These are phyloP conservation scores for Leishmania gerbilli DNA, from an alignment of 208 protist species.

Conservation along the genomic window DNA sequence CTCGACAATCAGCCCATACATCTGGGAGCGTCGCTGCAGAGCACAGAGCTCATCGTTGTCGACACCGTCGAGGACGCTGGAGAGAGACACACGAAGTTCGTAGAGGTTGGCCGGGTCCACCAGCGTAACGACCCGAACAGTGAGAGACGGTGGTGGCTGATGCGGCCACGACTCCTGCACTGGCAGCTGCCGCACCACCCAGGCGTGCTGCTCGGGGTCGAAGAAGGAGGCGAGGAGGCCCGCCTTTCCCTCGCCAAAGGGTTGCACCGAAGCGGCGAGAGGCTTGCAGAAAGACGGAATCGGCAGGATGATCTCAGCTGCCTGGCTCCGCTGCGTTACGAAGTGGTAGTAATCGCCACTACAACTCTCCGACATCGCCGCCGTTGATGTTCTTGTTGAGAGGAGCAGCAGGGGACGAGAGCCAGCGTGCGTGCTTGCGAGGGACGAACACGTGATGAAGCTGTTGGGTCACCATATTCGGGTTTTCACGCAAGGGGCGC, in stretches of 20 bases:
- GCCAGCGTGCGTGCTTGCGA: background rate
- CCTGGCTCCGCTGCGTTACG: conserved; percentile 33
- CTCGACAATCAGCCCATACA: conserved; percentile 18
- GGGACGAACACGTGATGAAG: background rate
- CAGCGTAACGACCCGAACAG: conserved; percentile 44
- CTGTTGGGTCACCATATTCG: background rate
- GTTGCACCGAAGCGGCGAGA: conserved; percentile 35
- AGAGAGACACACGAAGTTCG: conserved; percentile 42
- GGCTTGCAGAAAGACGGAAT: conserved; percentile 44
- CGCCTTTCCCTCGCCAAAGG: conserved; percentile 26
- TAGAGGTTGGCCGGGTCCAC: conserved; percentile 46
- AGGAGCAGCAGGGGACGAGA: background rate
- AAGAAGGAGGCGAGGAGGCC: conserved; percentile 65
- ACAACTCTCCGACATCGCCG: background rate
- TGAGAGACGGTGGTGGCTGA: conserved; percentile 25
- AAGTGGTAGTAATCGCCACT: conserved; percentile 26
- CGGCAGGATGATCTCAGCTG: conserved; percentile 27
- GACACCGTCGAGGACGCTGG: conserved; percentile 33
- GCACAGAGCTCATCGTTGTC: conserved; percentile 34
- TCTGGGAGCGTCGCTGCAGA: conserved; percentile 40
- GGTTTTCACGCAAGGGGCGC: background rate
- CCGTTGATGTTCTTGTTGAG: background rate
- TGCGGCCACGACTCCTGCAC: conserved; percentile 28
- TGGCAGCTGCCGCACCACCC: conserved; percentile 55
- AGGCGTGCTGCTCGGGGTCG: conserved; percentile 42